phyloP scores from a whole-genome alignment of 176 grass and related monocot genomes.

The Hordeum vulgare region DNA sequence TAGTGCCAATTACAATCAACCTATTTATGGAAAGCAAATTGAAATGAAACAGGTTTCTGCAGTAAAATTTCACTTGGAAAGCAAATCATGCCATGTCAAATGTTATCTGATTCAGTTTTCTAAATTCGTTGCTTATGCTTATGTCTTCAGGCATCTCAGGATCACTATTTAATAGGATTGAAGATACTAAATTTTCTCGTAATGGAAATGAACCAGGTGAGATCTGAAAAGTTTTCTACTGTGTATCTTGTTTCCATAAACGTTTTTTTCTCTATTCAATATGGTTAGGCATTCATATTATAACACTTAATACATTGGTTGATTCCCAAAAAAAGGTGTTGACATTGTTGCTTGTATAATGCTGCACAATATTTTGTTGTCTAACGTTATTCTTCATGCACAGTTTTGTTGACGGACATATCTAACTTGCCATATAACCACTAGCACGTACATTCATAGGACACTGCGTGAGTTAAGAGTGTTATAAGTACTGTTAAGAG shows the following conservation, averaged over 20 bases:
- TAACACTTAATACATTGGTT: neutral
- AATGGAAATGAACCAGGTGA: conserved; percentile 97
- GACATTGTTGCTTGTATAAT: neutral
- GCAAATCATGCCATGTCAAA: neutral
- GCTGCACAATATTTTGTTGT: conserved; percentile 5
- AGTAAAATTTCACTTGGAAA: neutral
- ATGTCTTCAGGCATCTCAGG: conserved; percentile 70
- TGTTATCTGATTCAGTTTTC: conserved; percentile 15
- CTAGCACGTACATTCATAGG: neutral
- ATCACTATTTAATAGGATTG: conserved; percentile 98
- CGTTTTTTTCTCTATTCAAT: neutral
- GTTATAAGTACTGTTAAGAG: neutral
- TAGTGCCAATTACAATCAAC: neutral
- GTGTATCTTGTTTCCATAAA: neutral
- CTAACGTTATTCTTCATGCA: neutral
- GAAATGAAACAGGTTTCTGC: neutral
- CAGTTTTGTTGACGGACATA: neutral
- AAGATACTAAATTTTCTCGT: conserved; percentile 87
- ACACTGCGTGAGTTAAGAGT: neutral
- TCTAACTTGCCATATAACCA: neutral
- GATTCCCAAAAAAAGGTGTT: neutral
- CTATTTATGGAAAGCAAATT: neutral
- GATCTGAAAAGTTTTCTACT: conserved; percentile 4
- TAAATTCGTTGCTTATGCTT: conserved; percentile 24
- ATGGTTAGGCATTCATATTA: neutral